phyloP scores from a whole-genome alignment of 768 basidiomycete species.

The Rhodotorula graminis region DNA sequence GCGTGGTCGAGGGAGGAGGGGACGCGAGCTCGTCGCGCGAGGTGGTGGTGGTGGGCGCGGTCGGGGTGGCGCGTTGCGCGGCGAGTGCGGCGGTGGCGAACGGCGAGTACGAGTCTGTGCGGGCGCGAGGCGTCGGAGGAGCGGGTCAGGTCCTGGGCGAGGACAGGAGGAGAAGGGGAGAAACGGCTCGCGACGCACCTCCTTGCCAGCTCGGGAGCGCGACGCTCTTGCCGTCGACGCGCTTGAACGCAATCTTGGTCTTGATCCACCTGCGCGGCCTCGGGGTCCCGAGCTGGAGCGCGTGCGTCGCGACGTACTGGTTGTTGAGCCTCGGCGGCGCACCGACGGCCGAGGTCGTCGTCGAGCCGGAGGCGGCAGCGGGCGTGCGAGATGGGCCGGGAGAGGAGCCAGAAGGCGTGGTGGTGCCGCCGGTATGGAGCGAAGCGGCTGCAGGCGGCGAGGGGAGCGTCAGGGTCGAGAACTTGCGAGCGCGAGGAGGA shows the following conservation, averaged over 20 bases:
- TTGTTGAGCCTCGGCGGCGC: conserved; percentile 21
- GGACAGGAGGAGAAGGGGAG: no score
- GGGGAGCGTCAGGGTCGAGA: no score
- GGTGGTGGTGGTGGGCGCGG: no score
- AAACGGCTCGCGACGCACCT: neutral
- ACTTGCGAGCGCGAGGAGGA: neutral
- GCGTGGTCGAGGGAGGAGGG: neutral
- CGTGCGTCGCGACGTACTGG: conserved; percentile 12
- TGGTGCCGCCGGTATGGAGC: neutral
- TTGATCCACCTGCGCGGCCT: conserved; percentile 26
- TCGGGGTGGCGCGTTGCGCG: no score
- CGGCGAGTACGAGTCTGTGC: conserved; percentile 13
- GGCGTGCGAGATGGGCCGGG: neutral
- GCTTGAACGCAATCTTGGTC: conserved; percentile 5
- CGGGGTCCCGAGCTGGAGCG: conserved; percentile 17
- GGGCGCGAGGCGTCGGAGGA: no score
- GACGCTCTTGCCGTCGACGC: conserved; percentile 4
- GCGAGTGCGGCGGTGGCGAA: neutral
- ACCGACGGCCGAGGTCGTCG: neutral
- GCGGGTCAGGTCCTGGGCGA: neutral
- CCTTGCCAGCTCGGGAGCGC: conserved; percentile 22
- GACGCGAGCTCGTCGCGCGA: conserved; percentile 27
- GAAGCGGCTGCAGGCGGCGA: neutral
- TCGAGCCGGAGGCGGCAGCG: neutral
- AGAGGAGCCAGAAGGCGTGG: neutral